Conservation (phyloP, 257 asterid species). For the Ligustrum vulgare region DNA sequence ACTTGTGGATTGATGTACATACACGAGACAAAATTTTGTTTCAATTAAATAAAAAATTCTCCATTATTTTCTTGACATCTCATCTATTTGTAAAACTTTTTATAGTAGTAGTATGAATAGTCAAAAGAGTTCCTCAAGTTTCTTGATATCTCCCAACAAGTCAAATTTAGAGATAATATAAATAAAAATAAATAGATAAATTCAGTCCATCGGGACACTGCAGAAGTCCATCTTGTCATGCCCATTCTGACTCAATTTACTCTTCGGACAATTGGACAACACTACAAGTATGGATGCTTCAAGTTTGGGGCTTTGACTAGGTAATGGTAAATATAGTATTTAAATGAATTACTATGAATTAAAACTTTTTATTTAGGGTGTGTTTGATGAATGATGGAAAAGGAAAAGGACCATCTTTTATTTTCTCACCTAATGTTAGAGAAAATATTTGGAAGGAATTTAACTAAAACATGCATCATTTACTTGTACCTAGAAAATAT, state of each 20-base stretch:
- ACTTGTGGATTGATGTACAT: no score
- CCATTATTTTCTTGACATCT: no score
- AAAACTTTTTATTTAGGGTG: background rate
- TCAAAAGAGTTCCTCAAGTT: background rate
- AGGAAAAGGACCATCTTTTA: no score
- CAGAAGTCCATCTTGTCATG: background rate
- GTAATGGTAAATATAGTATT: background rate
- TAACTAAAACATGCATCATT: no score
- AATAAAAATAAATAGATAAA: background rate
- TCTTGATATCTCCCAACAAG: background rate
- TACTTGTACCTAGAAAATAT: no score
- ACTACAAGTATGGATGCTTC: background rate
- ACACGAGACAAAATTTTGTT: no score
- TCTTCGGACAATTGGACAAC: background rate
- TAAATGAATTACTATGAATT: background rate
- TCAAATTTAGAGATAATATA: conserved; percentile 11
- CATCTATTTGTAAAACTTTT: no score
- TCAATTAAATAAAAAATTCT: no score
- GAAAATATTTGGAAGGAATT: no score
- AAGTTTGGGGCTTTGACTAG: background rate
- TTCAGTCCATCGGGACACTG: conserved; percentile 4
- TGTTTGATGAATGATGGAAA: no score
- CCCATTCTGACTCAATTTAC: background rate
- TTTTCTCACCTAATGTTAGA: no score
- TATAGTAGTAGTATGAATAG: background rate